Percentiles rank a stretch among this genome's conserved stretches.
Conservation (phyloP, 139 green algal species). For the Spirogloea muscicola region DNA sequence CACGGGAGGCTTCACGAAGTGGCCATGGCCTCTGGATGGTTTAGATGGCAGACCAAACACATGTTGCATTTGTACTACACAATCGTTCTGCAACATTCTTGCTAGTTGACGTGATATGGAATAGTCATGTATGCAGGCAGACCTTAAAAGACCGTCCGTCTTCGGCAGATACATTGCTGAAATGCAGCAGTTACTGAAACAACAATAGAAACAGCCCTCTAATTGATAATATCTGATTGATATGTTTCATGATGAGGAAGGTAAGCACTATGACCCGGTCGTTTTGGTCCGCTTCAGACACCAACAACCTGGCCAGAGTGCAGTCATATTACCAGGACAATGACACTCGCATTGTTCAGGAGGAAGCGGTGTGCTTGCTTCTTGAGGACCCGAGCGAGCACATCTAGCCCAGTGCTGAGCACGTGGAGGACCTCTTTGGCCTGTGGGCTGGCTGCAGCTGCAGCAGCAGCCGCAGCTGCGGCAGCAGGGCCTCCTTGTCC, state of each 20-base stretch:
- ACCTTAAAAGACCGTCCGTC: background rate
- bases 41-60: background rate
- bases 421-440: constrained; percentile 35
- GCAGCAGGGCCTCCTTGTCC: background rate
- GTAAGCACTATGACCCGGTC: too few relatives aligned
- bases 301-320: too few relatives aligned
- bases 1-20: background rate
- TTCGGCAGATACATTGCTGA: background rate
- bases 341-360: constrained; percentile 23
- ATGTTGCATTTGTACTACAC: too few relatives aligned
- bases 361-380: constrained; percentile 49
- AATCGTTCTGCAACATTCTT: too few relatives aligned
- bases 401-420: constrained; percentile 54
- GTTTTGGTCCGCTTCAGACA: too few relatives aligned
- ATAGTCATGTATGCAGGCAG: background rate
- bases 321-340: constrained; percentile 40
- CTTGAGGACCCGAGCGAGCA: constrained; percentile 49
- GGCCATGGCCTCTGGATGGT: background rate
- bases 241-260: too few relatives aligned
- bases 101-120: too few relatives aligned
- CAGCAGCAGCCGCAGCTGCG: background rate
- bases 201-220: too few relatives aligned
- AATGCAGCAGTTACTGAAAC: too few relatives aligned
- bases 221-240: too few relatives aligned
- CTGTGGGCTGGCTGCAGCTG: background rate